Conservation (phyloP, 768 basidiomycete species). For the Lentinula guzmanii region DNA sequence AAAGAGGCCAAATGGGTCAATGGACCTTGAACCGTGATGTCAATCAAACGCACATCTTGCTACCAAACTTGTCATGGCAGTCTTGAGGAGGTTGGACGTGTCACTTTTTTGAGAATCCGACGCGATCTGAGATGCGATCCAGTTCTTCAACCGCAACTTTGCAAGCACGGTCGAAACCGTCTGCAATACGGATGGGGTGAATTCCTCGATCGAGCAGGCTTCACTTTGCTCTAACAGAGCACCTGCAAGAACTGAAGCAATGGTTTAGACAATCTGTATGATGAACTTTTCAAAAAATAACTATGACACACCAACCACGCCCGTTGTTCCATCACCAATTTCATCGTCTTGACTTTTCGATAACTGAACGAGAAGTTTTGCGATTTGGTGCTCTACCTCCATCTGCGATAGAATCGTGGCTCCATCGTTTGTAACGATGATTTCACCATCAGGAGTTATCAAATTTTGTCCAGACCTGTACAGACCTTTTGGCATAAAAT, state of each 20-base stretch:
- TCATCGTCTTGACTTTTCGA: slow-evolving; percentile 99
- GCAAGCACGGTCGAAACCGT: slow-evolving; percentile 97
- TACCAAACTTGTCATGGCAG: slow-evolving; percentile 92
- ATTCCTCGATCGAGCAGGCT: slow-evolving; percentile 97
- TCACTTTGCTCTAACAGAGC: slow-evolving; percentile 94
- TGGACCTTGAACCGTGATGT: not conserved
- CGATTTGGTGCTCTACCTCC: slow-evolving; percentile 99
- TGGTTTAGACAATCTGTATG: slow-evolving; percentile 1
- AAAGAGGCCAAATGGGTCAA: slow-evolving; percentile 3
- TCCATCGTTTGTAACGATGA: slow-evolving; percentile 98
- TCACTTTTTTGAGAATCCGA: slow-evolving; percentile 80
- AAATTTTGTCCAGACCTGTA: slow-evolving; percentile 92
- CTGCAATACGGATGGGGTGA: slow-evolving; percentile 98
- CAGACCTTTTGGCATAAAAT: not conserved
- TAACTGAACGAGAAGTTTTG: slow-evolving; percentile 93
- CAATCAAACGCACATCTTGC: slow-evolving; percentile 79
- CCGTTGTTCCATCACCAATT: slow-evolving; percentile 98
- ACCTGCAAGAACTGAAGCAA: slow-evolving; percentile 81
- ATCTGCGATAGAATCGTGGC: slow-evolving; percentile 98
- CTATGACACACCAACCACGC: slow-evolving; percentile 83
- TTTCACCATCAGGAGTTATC: slow-evolving; percentile 95
- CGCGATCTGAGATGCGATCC: slow-evolving; percentile 83
- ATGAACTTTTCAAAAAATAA: not conserved
- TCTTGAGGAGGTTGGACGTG: slow-evolving; percentile 86
- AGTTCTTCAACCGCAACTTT: slow-evolving; percentile 84